Evolutionary conservation across 768 basidiomycete species (phyloP).

Genomic region (Suillus bovinus): DNA sequence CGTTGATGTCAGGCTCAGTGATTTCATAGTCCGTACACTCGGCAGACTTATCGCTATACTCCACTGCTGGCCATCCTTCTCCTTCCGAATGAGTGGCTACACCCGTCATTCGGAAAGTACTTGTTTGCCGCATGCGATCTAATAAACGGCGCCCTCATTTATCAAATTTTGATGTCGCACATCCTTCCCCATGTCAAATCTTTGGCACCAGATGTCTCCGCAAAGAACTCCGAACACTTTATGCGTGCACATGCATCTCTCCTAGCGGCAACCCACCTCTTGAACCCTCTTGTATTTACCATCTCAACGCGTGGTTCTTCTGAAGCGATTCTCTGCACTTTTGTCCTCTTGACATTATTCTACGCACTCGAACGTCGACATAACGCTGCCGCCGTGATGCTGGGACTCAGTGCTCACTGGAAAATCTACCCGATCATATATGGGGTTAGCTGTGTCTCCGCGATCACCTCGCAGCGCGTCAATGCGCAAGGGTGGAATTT

Average conservation of each 20-base stretch:
- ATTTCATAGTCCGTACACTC: constrained; percentile 73
- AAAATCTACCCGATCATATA: constrained; percentile 97
- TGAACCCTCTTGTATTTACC: constrained; percentile 93
- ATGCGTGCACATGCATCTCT: constrained; percentile 44
- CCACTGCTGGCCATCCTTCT: constrained; percentile 85
- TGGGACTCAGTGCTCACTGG: constrained; percentile 90
- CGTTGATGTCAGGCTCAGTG: constrained; percentile 11
- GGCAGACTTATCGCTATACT: constrained; percentile 96
- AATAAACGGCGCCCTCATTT: constrained; percentile 72
- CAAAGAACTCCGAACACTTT: constrained; percentile 10
- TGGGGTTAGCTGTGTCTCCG: constrained; percentile 65
- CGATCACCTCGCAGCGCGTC: constrained; percentile 25
- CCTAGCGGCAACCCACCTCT: constrained; percentile 73
- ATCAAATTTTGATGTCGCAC: constrained; percentile 53
- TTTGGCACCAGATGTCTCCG: constrained; percentile 3
- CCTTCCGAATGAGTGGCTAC: constrained; percentile 76
- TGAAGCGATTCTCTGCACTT: constrained; percentile 79
- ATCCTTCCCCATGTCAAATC: constrained; percentile 34
- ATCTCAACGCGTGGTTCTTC: constrained; percentile 98
- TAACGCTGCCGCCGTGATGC: constrained; percentile 64
- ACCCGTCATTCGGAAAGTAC: constrained; percentile 89
- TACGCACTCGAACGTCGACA: constrained; percentile 58
- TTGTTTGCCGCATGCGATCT: constrained; percentile 86
- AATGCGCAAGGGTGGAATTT: constrained; percentile 22
- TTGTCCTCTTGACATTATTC: constrained; percentile 74